Evolutionary conservation across 2,329 filamentous ascomycete species (phyloP).

Genomic region (Camillea tinctor): DNA sequence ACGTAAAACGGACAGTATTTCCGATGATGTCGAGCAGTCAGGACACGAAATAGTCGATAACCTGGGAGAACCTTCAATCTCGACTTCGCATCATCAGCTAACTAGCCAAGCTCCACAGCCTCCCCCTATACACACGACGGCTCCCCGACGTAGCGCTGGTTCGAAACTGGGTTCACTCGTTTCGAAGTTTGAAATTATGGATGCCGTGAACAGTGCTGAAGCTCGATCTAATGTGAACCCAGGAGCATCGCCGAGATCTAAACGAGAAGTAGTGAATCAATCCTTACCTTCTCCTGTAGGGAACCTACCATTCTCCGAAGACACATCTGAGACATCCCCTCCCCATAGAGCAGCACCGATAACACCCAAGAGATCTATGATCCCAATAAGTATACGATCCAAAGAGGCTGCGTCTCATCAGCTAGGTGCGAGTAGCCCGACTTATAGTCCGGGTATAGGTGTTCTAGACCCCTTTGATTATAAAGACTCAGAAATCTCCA

Average conservation of each 20-base stretch:
- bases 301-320: slow-evolving; percentile 1
- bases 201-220: slow-evolving; percentile 25
- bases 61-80: not conserved
- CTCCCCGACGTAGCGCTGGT: slow-evolving; percentile 15
- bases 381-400: slow-evolving; percentile 10
- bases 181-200: slow-evolving; percentile 36
- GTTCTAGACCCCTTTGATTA: not conserved
- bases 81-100: not conserved
- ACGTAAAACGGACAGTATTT: slow-evolving; percentile 10
- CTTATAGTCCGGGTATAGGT: not conserved
- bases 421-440: not conserved
- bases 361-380: slow-evolving; percentile 6
- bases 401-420: not conserved
- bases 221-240: slow-evolving; percentile 8
- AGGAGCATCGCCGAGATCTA: slow-evolving; percentile 1
- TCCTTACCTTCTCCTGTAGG: slow-evolving; percentile 1
- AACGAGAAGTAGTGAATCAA: not conserved
- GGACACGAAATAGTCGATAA: not conserved
- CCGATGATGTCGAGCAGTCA: slow-evolving; percentile 8
- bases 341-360: slow-evolving; percentile 9
- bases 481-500: not conserved
- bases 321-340: slow-evolving; percentile 14
- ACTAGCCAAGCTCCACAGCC: not conserved
- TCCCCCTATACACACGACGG: slow-evolving; percentile 2
- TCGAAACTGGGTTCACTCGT: slow-evolving; percentile 30